Conservation (phyloP, 768 basidiomycete species). For the Auricularia sp. region DNA sequence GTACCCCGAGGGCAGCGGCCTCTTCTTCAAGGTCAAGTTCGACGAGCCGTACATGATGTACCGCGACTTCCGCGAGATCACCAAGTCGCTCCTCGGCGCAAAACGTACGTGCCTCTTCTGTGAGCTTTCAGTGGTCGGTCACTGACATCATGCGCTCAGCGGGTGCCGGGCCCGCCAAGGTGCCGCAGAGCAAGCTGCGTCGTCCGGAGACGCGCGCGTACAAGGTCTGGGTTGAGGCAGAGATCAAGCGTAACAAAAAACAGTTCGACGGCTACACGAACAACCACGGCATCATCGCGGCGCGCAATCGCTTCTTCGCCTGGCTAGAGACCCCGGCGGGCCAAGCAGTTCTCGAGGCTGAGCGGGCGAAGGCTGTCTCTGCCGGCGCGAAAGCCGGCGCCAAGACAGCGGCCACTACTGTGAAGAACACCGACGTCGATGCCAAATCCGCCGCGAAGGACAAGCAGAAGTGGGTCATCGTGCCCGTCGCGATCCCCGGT, state of each 20-base stretch:
- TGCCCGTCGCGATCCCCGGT: slow-evolving; percentile 86
- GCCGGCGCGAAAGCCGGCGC: background rate
- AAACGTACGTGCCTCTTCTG: background rate
- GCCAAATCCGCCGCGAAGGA: background rate
- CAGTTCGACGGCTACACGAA: slow-evolving; percentile 55
- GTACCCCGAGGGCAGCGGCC: slow-evolving; percentile 68
- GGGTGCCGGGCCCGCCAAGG: slow-evolving; percentile 19
- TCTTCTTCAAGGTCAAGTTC: slow-evolving; percentile 99
- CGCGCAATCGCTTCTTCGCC: slow-evolving; percentile 64
- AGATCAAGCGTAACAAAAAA: slow-evolving; percentile 51
- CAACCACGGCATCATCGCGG: slow-evolving; percentile 78
- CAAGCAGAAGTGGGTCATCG: slow-evolving; percentile 41
- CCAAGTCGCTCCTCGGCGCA: slow-evolving; percentile 52
- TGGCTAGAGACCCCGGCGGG: slow-evolving; percentile 51
- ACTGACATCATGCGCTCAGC: too few species aligned
- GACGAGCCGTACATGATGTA: slow-evolving; percentile 99
- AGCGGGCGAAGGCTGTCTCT: slow-evolving; percentile 20
- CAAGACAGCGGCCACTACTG: background rate
- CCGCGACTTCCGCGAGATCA: slow-evolving; percentile 93
- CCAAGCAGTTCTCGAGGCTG: slow-evolving; percentile 20
- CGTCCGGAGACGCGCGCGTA: slow-evolving; percentile 73
- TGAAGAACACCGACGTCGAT: slow-evolving; percentile 13
- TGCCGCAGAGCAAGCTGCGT: slow-evolving; percentile 60
- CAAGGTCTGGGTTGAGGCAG: slow-evolving; percentile 69
- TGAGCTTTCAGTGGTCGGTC: too few species aligned